phyloP scores from a whole-genome alignment of 2,329 filamentous ascomycete genomes.

The Xylaria sp. region DNA sequence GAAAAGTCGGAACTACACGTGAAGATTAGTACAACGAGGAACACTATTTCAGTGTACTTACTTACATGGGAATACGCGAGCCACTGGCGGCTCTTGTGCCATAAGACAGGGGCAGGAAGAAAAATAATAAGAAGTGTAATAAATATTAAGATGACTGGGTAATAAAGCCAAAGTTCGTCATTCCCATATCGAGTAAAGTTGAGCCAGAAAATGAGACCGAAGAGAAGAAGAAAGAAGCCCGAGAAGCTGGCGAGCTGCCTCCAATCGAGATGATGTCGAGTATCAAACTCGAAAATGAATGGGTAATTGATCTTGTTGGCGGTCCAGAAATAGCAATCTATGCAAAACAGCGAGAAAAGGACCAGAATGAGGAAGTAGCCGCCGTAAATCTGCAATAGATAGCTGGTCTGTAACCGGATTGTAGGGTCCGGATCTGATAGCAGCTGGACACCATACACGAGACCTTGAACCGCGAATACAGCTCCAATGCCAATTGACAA shows the following conservation, averaged over 20 bases:
- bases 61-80: slow-evolving; percentile 86
- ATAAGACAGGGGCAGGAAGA: slow-evolving; percentile 75
- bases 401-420: slow-evolving; percentile 62
- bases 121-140: slow-evolving; percentile 73
- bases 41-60: slow-evolving; percentile 26
- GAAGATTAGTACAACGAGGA: slow-evolving; percentile 37
- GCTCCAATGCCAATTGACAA: slow-evolving; percentile 71
- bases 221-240: slow-evolving; percentile 77
- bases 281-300: slow-evolving; percentile 97
- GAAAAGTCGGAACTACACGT: slow-evolving; percentile 75
- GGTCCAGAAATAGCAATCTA: slow-evolving; percentile 85
- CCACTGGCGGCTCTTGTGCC: slow-evolving; percentile 81
- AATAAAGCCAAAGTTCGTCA: slow-evolving; percentile 78
- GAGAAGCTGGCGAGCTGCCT: slow-evolving; percentile 85
- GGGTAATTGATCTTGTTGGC: slow-evolving; percentile 89
- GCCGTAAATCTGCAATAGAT: slow-evolving; percentile 86
- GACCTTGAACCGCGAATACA: slow-evolving; percentile 70
- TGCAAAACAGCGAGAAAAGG: slow-evolving; percentile 81
- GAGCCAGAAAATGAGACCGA: slow-evolving; percentile 84
- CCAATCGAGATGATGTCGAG: slow-evolving; percentile 86
- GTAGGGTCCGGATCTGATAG: slow-evolving; percentile 54
- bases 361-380: slow-evolving; percentile 88
- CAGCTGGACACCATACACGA: slow-evolving; percentile 64
- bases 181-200: slow-evolving; percentile 78
- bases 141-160: slow-evolving; percentile 79